Evolutionary conservation across 2,329 filamentous ascomycete genomes (phyloP), one percentile per base, ranked within the genome.

Genomic region (Penicillium corylophilum): DNA sequence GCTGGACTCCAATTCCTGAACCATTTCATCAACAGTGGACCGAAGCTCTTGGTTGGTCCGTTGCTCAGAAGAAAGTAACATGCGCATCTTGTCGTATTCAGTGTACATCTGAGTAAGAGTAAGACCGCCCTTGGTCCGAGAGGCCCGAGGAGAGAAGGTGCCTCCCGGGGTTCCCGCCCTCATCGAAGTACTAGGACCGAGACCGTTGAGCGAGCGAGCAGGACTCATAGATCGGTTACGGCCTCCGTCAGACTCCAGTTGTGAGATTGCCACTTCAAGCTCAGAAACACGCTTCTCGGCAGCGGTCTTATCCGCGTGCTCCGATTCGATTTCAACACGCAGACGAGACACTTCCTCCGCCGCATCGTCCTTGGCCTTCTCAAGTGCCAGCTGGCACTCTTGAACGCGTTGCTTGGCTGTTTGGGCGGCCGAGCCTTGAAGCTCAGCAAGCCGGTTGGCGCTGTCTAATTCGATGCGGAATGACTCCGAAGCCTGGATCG

Each of bases 381-480:
- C 81, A 16, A 87, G 64, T 35, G 79, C 75, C 13, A 72, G 67
- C 55, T 82, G 78, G 12, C 85, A 74, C 54, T 85, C 82, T 57
- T 84, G 79, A 20, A 84, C 73, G 23, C 83, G 81, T 50, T 79
- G 74, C 68, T 82, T 82, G 48, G 82, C 81, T 2, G 81, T 84
- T 48, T 82, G 76, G 1, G 82, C 82, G 49, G 79, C 79, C 53
- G 83, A 79, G 44, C 80, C 77, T 61, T 85, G 82, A 20, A 86
- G 81, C 56, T 96, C 87, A 2, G 91, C 89, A 18, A 99, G 80
- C 40, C 94, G 84, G 52, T 84, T 85, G 23, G 88, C 85, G 56
- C 87, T 87, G 58, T 95, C 90, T 7, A 96, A 79, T 68, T 97
- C 92, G 50, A 92, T 86, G 62, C 87, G 85, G 77, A 94, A 95